These are phyloP conservation scores for Cucurbita ficifolia DNA, from an alignment of 306 rosid genomes.

Conservation along the genomic window DNA sequence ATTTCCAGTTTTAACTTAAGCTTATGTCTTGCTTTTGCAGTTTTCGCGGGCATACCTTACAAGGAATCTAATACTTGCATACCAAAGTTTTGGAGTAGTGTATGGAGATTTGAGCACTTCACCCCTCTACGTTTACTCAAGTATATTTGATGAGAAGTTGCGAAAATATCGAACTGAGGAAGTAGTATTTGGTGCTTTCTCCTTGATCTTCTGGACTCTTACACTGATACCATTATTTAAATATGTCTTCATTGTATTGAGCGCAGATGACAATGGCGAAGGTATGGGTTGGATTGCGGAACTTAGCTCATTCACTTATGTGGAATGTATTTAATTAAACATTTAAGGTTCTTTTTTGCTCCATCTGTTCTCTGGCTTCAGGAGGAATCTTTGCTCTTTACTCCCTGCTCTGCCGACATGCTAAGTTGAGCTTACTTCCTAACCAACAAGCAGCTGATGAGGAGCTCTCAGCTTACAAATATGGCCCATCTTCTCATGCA, in stretches of 20 bases:
- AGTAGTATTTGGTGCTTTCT: conserved; percentile 64
- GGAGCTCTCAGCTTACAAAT: conserved; percentile 63
- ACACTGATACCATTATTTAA: conserved; percentile 61
- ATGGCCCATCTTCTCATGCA: conserved; percentile 56
- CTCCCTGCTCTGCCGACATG: conserved; percentile 75
- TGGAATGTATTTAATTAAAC: background rate
- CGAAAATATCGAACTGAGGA: conserved; percentile 35
- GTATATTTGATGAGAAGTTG: conserved; percentile 51
- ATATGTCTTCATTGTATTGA: conserved; percentile 57
- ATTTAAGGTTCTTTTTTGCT: background rate
- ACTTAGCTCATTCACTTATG: background rate
- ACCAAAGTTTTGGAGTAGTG: conserved; percentile 83
- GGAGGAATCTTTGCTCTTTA: conserved; percentile 90
- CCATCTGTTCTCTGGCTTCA: conserved; percentile 17
- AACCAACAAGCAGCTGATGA: conserved; percentile 90
- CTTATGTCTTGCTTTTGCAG: conserved; percentile 26
- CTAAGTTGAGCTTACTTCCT: conserved; percentile 71
- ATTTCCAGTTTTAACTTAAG: background rate
- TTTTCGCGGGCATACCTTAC: conserved; percentile 39
- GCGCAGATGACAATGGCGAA: conserved; percentile 81
- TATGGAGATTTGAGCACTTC: conserved; percentile 85
- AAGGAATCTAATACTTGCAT: conserved; percentile 51
- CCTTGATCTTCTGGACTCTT: conserved; percentile 76
- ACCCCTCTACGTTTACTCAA: conserved; percentile 62
- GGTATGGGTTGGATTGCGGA: conserved; percentile 23